phyloP scores from a whole-genome alignment of 2,329 filamentous ascomycete species.

The Diaporthe sp. region DNA sequence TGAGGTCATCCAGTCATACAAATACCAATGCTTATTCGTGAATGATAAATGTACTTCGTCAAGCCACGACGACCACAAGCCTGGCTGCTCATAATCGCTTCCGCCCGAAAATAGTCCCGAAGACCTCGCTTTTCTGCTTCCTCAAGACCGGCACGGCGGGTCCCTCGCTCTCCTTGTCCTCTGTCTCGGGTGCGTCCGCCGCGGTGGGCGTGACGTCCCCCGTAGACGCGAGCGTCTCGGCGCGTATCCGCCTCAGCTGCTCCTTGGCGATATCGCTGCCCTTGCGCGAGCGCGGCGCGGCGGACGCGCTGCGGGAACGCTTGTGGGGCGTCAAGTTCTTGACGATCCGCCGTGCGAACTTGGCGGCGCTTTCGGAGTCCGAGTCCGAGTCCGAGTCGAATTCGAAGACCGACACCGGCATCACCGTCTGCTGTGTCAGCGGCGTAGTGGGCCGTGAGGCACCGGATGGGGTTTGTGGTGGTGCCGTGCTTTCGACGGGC shows the following conservation, averaged over 20 bases:
- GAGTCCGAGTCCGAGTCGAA: conserved; percentile 59
- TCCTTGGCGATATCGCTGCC: conserved; percentile 36
- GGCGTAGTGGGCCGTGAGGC: conserved; percentile 10
- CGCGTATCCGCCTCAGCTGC: conserved; percentile 34
- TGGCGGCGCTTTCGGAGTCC: conserved; percentile 48
- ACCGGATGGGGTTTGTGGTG: not conserved
- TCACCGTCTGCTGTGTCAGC: conserved; percentile 46
- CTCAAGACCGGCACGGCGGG: not conserved
- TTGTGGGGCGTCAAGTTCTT: conserved; percentile 53
- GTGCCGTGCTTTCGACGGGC: not conserved
- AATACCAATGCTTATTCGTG: conserved; percentile 24
- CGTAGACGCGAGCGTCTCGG: conserved; percentile 21
- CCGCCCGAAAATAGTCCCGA: conserved; percentile 33
- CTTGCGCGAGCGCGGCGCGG: conserved; percentile 46
- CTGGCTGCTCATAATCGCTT: not conserved
- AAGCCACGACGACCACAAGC: not conserved
- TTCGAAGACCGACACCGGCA: conserved; percentile 62
- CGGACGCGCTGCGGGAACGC: conserved; percentile 51
- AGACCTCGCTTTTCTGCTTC: conserved; percentile 38
- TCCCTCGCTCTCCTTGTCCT: not conserved
- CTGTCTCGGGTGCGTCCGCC: not conserved
- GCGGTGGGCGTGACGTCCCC: not conserved
- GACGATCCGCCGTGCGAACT: conserved; percentile 56
- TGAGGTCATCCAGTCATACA: conserved; percentile 30
- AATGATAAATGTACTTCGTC: not conserved